Evolutionary conservation across 371 early-diverging fungal species (phyloP).

Genomic region (Mortierella sp.): DNA sequence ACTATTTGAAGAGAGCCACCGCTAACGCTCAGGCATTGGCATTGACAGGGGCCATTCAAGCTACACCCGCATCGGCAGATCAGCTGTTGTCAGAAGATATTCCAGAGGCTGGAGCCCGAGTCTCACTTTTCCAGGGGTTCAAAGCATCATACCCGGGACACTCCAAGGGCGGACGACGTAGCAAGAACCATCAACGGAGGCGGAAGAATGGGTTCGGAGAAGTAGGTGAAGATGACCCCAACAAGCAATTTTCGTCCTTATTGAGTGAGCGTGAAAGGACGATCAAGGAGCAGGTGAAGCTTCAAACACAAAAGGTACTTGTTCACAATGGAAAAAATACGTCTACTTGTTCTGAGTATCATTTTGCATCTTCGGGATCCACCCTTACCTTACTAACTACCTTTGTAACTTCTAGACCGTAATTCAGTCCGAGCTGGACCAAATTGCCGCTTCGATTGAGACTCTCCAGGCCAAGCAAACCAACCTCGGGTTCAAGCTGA

Average conservation of each 20-base stretch:
- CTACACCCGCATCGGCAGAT: conserved; percentile 47
- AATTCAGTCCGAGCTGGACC: conserved; percentile 67
- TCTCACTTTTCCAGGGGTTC: conserved; percentile 77
- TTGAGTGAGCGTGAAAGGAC: conserved; percentile 52
- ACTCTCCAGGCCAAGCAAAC: conserved; percentile 66
- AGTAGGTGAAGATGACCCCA: conserved; percentile 50
- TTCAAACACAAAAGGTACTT: conserved; percentile 54
- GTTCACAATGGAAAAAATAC: neutral
- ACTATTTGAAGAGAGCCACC: conserved; percentile 49
- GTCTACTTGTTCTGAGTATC: neutral
- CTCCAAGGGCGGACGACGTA: conserved; percentile 34
- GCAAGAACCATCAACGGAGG: conserved; percentile 61
- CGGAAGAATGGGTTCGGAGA: conserved; percentile 61
- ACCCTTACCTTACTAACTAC: conserved; percentile 43
- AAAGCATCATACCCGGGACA: conserved; percentile 71
- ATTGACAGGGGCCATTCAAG: conserved; percentile 46
- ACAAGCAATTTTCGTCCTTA: conserved; percentile 42
- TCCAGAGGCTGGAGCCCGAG: conserved; percentile 72
- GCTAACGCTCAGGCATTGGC: conserved; percentile 53
- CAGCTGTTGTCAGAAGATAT: conserved; percentile 70
- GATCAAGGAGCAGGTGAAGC: conserved; percentile 57
- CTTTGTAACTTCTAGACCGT: conserved; percentile 32
- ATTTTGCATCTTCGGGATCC: neutral
- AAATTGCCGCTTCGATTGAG: conserved; percentile 63
- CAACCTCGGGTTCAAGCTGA: conserved; percentile 67